These are phyloP conservation scores for Stramenopiles sp. DNA, from an alignment of 352 stramenopile genomes.

Conservation along the genomic window DNA sequence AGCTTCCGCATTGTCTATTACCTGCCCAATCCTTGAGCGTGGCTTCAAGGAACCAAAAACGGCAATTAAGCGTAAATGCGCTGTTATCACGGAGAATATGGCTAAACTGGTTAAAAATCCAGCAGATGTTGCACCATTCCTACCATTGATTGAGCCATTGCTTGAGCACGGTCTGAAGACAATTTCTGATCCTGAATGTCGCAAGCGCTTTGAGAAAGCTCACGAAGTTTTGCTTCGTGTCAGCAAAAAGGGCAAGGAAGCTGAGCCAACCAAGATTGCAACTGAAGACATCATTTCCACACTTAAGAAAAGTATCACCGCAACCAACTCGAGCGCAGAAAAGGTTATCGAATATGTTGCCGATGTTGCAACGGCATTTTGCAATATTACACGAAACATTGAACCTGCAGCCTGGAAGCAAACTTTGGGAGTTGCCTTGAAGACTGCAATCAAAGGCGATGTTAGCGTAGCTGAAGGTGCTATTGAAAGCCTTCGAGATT, in stretches of 20 bases:
- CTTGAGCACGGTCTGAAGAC: constrained; percentile 86
- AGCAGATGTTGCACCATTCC: constrained; percentile 84
- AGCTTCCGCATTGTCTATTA: constrained; percentile 80
- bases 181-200: constrained; percentile 86
- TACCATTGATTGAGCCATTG: constrained; percentile 84
- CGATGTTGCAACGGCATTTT: not conserved
- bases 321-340: not conserved
- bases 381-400: not conserved
- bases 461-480: too few relatives aligned
- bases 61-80: constrained; percentile 85
- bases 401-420: not conserved
- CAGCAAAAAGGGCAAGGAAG: not conserved
- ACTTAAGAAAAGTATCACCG: not conserved
- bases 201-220: constrained; percentile 74
- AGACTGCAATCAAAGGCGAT: not conserved
- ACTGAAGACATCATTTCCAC: not conserved
- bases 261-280: not conserved
- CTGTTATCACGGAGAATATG: constrained; percentile 98
- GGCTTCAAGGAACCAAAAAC: constrained; percentile 83
- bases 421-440: not conserved
- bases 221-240: constrained; percentile 63
- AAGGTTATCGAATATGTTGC: not conserved
- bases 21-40: constrained; percentile 85
- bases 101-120: constrained; percentile 95
- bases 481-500: not conserved